phyloP scores from a whole-genome alignment of 306 rosid genomes.

The Cicer cuneatum region DNA sequence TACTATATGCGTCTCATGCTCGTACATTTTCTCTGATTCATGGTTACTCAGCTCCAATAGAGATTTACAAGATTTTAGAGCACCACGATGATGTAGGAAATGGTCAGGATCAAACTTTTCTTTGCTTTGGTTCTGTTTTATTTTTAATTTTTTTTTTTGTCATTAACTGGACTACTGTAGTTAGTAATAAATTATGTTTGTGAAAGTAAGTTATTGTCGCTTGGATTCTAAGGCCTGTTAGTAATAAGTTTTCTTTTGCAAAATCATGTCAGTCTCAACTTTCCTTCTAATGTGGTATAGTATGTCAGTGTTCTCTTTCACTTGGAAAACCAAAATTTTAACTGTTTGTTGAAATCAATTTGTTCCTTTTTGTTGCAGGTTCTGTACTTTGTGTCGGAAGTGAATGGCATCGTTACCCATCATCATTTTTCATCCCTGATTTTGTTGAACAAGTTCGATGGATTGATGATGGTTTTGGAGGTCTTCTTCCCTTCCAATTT shows the following conservation, averaged over 20 bases:
- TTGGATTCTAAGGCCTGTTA: not conserved
- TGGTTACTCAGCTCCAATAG: constrained; percentile 95
- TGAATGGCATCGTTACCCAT: constrained; percentile 97
- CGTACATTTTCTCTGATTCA: constrained; percentile 92
- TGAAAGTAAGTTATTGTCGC: not conserved
- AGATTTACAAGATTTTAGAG: constrained; percentile 85
- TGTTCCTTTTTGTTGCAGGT: constrained; percentile 53
- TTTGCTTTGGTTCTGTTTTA: constrained; percentile 10
- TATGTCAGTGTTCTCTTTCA: not conserved
- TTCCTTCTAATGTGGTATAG: not conserved
- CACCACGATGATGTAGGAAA: constrained; percentile 73
- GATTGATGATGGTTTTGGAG: constrained; percentile 94
- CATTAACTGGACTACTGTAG: constrained; percentile 13
- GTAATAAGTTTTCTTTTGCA: not conserved
- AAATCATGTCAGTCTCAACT: not conserved
- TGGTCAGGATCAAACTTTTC: constrained; percentile 55
- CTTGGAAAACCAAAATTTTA: not conserved
- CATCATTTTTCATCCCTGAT: constrained; percentile 86
- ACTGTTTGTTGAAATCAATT: constrained; percentile 3
- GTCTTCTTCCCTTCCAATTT: constrained; percentile 92
- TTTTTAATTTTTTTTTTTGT: not conserved
- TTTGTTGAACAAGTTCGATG: constrained; percentile 81
- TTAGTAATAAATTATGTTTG: not conserved
- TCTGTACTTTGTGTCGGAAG: constrained; percentile 91
- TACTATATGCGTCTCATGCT: constrained; percentile 85